Evolutionary conservation across 495 filamentous ascomycete species (phyloP).

Genomic region (Hypoxylon intermedium): DNA sequence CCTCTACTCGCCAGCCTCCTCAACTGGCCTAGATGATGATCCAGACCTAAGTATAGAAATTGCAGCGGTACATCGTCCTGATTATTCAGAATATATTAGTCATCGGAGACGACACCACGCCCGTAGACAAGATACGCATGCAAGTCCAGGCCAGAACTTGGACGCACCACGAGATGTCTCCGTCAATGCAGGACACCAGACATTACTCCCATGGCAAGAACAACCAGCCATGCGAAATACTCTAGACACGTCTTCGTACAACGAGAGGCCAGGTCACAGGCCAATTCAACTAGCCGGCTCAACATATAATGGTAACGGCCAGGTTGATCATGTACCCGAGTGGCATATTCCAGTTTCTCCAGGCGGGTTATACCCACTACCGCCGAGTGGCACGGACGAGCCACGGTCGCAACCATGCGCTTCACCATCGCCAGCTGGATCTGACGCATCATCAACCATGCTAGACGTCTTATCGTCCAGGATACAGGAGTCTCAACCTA

Average conservation of each 20-base stretch:
- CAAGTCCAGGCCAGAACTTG: background rate
- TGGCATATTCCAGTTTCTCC: conserved; percentile 6
- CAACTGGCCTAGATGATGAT: conserved; percentile 53
- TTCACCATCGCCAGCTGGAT: background rate
- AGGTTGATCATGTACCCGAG: background rate
- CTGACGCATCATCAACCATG: background rate
- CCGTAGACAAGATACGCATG: background rate
- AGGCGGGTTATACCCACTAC: background rate
- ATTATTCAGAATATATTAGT: background rate
- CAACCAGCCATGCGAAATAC: background rate
- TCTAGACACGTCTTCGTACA: background rate
- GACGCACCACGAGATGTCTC: background rate
- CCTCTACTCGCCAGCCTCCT: conserved; percentile 56
- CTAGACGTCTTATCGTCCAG: background rate
- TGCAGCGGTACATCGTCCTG: conserved; percentile 18
- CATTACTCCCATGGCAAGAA: background rate
- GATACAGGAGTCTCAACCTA: background rate
- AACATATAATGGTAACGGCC: background rate
- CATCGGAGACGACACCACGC: conserved; percentile 14
- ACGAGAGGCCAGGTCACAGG: background rate
- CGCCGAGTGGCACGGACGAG: background rate
- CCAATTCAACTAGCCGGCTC: background rate
- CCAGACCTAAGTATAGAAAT: conserved; percentile 37
- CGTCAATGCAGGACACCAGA: background rate
- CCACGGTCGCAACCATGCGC: background rate